Conservation (phyloP, 2,329 filamentous ascomycete genomes). For the Fusarium mundagurra region DNA sequence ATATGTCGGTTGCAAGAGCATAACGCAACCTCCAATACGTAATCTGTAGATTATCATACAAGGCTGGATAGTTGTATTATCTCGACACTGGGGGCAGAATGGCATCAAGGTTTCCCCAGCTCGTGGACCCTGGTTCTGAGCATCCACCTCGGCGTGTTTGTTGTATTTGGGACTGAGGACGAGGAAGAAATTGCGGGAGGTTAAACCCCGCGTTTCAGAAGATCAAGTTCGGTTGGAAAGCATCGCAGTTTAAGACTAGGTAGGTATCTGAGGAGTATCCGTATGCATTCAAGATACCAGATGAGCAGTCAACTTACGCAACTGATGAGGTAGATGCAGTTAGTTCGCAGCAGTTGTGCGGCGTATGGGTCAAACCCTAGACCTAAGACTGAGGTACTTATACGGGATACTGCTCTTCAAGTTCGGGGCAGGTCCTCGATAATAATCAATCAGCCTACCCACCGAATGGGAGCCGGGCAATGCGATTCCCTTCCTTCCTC, state of each 20-base stretch:
- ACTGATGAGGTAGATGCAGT: not conserved
- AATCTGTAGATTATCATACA: not conserved
- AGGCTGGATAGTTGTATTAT: not conserved
- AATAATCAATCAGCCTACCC: not conserved
- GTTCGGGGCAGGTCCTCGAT: conserved; percentile 8
- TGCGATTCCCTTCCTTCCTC: conserved; percentile 21
- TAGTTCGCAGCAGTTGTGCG: not conserved
- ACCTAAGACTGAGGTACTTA: not conserved
- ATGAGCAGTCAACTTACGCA: not conserved
- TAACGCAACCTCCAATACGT: not conserved
- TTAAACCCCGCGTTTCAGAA: conserved; percentile 28
- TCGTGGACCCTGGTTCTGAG: conserved; percentile 15
- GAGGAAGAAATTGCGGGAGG: not conserved
- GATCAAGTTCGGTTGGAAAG: not conserved
- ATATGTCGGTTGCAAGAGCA: not conserved
- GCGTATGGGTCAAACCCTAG: not conserved
- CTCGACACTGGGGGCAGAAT: conserved; percentile 19
- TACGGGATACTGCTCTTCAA: conserved; percentile 1
- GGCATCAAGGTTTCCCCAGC: conserved; percentile 34
- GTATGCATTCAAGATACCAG: not conserved
- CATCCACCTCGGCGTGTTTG: conserved; percentile 17
- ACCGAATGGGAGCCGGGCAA: not conserved
- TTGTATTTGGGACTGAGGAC: not conserved
- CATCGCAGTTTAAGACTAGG: not conserved
- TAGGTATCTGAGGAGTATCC: not conserved